These are phyloP conservation scores for Phylloporus sp. DNA, from an alignment of 768 basidiomycete species.

Conservation along the genomic window DNA sequence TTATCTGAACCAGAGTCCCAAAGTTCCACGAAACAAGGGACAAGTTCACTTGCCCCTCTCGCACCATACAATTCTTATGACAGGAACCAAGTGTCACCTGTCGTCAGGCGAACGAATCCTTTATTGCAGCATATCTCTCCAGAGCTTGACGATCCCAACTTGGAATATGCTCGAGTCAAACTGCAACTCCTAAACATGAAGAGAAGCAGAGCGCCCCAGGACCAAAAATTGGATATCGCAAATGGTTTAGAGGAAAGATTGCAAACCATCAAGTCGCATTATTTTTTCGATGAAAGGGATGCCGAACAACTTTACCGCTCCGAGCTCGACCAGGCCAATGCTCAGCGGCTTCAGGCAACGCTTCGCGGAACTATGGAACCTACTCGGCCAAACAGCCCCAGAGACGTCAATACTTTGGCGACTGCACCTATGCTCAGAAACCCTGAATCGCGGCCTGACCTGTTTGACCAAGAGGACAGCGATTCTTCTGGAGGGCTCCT, in stretches of 20 bases:
- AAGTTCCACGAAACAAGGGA: constrained; percentile 32
- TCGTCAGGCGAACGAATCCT: constrained; percentile 1
- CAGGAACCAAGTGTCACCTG: constrained; percentile 3
- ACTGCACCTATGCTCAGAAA: neutral
- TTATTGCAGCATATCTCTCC: constrained; percentile 32
- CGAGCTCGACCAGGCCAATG: constrained; percentile 50
- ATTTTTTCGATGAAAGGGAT: constrained; percentile 68
- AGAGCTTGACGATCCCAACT: constrained; percentile 53
- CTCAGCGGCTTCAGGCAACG: constrained; percentile 39
- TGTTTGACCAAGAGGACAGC: constrained; percentile 52
- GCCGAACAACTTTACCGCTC: constrained; percentile 55
- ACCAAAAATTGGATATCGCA: constrained; percentile 26
- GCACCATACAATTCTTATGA: constrained; percentile 22
- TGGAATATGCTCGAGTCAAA: constrained; percentile 61
- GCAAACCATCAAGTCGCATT: constrained; percentile 47
- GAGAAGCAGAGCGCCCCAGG: constrained; percentile 27
- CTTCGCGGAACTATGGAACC: constrained; percentile 31
- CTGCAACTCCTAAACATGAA: constrained; percentile 50
- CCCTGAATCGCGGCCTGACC: constrained; percentile 30
- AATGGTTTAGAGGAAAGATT: constrained; percentile 45
- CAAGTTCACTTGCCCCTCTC: constrained; percentile 38
- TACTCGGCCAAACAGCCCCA: neutral
- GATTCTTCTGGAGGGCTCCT: constrained; percentile 61
- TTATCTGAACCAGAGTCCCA: neutral
- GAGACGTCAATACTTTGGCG: neutral